phyloP scores from a whole-genome alignment of 345 rosid genomes.

The Kandelia obovata region DNA sequence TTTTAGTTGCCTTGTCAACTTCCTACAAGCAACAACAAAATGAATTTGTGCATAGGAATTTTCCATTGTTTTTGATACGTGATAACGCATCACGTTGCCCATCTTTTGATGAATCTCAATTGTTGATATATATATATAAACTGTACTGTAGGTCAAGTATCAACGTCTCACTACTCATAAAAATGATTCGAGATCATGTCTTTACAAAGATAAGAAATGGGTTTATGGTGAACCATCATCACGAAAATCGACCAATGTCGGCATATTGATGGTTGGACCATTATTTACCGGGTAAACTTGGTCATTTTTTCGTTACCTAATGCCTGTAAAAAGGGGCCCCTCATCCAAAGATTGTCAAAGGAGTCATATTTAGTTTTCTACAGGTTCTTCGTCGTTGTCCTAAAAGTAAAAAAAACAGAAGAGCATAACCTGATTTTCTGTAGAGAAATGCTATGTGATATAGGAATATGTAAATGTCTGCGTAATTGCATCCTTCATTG shows the following conservation, averaged over 20 bases:
- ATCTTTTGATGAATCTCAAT: neutral
- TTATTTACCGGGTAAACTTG: neutral
- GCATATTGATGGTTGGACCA: neutral
- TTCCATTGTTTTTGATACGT: neutral
- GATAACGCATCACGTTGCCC: neutral
- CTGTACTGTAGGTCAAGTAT: conserved; percentile 24
- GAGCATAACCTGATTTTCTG: no score
- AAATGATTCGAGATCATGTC: conserved; percentile 11
- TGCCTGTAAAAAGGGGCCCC: neutral
- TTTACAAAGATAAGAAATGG: conserved; percentile 4
- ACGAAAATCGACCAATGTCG: conserved; percentile 11
- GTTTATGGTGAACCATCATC: conserved; percentile 23
- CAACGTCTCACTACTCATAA: conserved; percentile 17
- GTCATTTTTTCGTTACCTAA: neutral
- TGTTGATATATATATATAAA: neutral
- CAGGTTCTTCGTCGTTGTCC: no score
- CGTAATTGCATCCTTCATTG: no score
- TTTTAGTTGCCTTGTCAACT: conserved; percentile 43
- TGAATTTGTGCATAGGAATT: conserved; percentile 31
- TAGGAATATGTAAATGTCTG: no score
- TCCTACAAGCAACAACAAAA: conserved; percentile 32
- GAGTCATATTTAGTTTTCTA: neutral
- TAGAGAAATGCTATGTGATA: no score
- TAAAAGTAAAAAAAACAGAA: no score
- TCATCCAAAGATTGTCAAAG: neutral